phyloP scores from a whole-genome alignment of 768 basidiomycete species.

The Tulasnella sp. region DNA sequence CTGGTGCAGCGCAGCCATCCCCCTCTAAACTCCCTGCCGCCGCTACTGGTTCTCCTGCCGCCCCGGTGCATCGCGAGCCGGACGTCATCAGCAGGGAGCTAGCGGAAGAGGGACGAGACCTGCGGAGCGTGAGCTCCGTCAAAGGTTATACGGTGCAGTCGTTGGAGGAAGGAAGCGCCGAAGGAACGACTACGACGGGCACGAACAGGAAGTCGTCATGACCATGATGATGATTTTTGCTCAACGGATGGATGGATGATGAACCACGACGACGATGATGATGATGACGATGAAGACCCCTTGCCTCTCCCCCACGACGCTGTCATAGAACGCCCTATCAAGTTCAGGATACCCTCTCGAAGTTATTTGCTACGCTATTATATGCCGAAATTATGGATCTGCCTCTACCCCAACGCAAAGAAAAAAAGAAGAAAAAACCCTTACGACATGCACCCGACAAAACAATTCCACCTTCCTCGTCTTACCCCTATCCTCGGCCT shows the following conservation, averaged over 20 bases:
- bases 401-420: not conserved
- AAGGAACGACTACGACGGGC: constrained; percentile 6
- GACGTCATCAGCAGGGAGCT: constrained; percentile 70
- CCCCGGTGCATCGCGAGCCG: not conserved
- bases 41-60: not conserved
- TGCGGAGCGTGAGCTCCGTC: constrained; percentile 78
- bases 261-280: not conserved
- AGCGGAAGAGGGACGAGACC: constrained; percentile 88
- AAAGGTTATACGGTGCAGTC: constrained; percentile 67
- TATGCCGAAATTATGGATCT: constrained; percentile 16
- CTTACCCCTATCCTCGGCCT: not conserved
- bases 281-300: not conserved
- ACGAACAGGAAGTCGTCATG: constrained; percentile 23
- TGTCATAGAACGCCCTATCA: not conserved
- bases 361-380: constrained; percentile 12
- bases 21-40: not conserved
- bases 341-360: constrained; percentile 13
- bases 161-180: constrained; percentile 23
- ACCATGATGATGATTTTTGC: not conserved
- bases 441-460: constrained; percentile 3
- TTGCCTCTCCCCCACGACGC: not conserved
- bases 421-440: not conserved
- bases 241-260: not conserved
- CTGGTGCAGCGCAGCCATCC: constrained; percentile 37
- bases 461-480: not conserved